phyloP scores from a whole-genome alignment of 192 early-diverging fungal species.

The Cetraspora pellucida region DNA sequence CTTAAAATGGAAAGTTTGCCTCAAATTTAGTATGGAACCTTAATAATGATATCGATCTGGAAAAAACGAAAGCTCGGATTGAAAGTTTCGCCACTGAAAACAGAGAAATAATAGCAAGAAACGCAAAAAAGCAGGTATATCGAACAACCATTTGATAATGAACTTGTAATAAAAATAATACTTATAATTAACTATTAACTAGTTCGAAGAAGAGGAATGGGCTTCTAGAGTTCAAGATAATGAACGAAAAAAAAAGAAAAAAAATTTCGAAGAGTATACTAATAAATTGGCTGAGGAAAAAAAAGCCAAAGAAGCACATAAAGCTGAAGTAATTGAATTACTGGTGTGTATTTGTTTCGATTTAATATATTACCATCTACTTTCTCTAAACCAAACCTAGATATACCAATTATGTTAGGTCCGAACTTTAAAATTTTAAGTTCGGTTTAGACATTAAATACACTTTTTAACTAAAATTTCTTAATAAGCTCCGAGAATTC shows the following conservation, averaged over 20 bases:
- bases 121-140: slow-evolving; percentile 57
- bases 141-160: slow-evolving; percentile 9
- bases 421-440: too few relatives aligned
- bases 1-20: not conserved
- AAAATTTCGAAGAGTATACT: slow-evolving; percentile 66
- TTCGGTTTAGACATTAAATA: too few relatives aligned
- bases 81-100: slow-evolving; percentile 72
- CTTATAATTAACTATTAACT: slow-evolving; percentile 33
- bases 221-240: slow-evolving; percentile 46
- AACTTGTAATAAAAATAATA: not conserved
- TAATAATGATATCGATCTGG: slow-evolving; percentile 74
- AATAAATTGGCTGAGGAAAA: slow-evolving; percentile 67
- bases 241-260: slow-evolving; percentile 50
- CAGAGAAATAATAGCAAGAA: slow-evolving; percentile 69
- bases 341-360: too few relatives aligned
- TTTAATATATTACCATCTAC: too few relatives aligned
- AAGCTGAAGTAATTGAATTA: too few relatives aligned
- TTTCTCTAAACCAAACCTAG: too few relatives aligned
- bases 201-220: slow-evolving; percentile 57
- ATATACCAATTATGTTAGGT: too few relatives aligned
- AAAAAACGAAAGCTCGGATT: slow-evolving; percentile 73
- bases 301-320: too few relatives aligned
- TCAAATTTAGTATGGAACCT: slow-evolving; percentile 67
- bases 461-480: too few relatives aligned
- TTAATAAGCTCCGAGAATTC: not conserved